phyloP scores from a whole-genome alignment of 176 grass and related monocot genomes.

The Lolium multiflorum region DNA sequence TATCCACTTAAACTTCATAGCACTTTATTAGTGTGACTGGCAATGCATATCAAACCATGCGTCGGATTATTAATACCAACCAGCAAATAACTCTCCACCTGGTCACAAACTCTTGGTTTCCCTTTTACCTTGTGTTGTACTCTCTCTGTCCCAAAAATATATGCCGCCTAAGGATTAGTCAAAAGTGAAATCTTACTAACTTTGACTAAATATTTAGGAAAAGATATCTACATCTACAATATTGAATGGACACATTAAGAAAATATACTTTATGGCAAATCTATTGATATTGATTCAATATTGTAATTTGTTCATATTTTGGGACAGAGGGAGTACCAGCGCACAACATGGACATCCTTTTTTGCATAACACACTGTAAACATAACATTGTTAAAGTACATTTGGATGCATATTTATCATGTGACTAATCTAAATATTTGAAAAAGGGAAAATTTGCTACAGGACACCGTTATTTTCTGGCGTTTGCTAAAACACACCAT shows the following conservation, averaged over 20 bases:
- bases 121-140: neutral
- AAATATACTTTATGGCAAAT: no score
- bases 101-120: constrained; percentile 16
- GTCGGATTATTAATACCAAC: constrained; percentile 9
- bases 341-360: constrained; percentile 10
- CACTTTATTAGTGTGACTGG: neutral
- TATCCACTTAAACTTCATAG: neutral
- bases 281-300: no score
- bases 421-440: neutral
- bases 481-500: no score
- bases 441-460: neutral
- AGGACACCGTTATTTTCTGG: no score
- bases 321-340: neutral
- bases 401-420: neutral
- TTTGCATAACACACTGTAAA: neutral
- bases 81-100: neutral
- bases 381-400: neutral
- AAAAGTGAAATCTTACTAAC: no score
- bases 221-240: no score
- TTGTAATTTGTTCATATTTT: no score
- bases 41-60: constrained; percentile 21
- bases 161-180: no score
- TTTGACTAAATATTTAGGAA: no score
- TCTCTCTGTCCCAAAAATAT: no score
- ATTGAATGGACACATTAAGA: no score